Conservation (phyloP, 2,329 filamentous ascomycete genomes). For the Colletotrichum eremochloae region DNA sequence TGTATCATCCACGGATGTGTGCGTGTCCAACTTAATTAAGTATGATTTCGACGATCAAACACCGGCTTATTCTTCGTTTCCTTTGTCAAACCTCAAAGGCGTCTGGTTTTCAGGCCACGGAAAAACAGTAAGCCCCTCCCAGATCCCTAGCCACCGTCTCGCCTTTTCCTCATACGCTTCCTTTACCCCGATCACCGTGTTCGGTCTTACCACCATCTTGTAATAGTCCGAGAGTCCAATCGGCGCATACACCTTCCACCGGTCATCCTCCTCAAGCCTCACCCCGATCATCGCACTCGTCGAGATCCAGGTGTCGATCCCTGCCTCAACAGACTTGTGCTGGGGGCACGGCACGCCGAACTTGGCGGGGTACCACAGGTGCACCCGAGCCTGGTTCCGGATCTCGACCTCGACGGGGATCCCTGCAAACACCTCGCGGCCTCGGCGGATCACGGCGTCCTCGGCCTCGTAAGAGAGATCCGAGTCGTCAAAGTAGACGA, state of each 20-base stretch:
- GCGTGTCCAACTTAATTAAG: no score
- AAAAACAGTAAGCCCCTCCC: constrained; percentile 48
- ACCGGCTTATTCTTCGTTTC: neutral
- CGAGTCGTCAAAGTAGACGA: constrained; percentile 52
- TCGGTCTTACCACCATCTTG: constrained; percentile 51
- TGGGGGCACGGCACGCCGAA: constrained; percentile 49
- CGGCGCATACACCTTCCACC: constrained; percentile 54
- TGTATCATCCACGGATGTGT: neutral
- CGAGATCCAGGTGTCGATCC: constrained; percentile 52
- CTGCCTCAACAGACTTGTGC: constrained; percentile 50
- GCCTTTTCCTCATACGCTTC: constrained; percentile 50
- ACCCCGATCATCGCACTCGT: constrained; percentile 53
- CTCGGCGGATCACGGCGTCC: constrained; percentile 50
- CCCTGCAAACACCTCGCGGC: constrained; percentile 49
- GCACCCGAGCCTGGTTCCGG: constrained; percentile 55
- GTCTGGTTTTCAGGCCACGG: constrained; percentile 44
- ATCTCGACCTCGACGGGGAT: constrained; percentile 52
- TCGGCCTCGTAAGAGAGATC: constrained; percentile 55
- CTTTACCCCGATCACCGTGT: constrained; percentile 47
- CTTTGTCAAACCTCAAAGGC: neutral
- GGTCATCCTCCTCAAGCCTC: constrained; percentile 43
- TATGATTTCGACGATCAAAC: neutral
- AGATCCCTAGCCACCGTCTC: constrained; percentile 49
- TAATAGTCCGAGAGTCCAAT: constrained; percentile 54
- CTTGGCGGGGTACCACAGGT: constrained; percentile 53